Base-by-base conservation (phyloP, 345 rosid genomes). In the Noccaea caerulescens region DNA sequence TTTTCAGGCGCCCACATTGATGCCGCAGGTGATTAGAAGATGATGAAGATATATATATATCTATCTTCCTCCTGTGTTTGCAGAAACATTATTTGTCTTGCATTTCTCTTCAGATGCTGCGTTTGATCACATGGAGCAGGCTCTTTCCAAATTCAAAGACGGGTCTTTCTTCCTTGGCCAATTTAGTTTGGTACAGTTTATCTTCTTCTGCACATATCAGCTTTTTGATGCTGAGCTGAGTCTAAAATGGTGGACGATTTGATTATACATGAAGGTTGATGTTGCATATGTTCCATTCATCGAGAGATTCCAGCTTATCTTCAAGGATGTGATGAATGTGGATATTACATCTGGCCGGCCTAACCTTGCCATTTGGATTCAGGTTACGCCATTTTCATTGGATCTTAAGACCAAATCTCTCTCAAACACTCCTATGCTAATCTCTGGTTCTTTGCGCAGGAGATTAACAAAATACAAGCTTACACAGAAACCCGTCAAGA, bases 141-240 rank as follows among this genome's bases (percentile, higher is more conserved):
- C 88, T 44, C 88, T 87, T 67, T 72, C 83, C 56, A 89, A 82
- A 71, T 93, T 83, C 47, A 70, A 73, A 12, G 85, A 93, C 42
- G 96, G 97, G 23, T 84, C 87, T 11, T 93, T 91, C 88, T 85
- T 93, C 78, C 88, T 93, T 1, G 93, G 89, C 50, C 88, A 79
- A 53, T 84, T 86, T 71, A 84, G 96, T 75, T 77, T 87, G 81
- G 90, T 87, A 71, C 67, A 3, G 0, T 32, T 10, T 32, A 39
- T 42, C 25, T 63, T 56, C 45, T 56, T 63, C 23, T 57, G 39
- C 4, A 5, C 20, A 6, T 61, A 63, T 68, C 39, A 70, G 37
- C 41, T 60, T 46, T 41, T 11, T 36, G 34, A 13, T 52, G 52
- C 6, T 8, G 56, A 57, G 52, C 6, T 8, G 49, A 57, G 53